These are phyloP conservation scores for Mortierella claussenii DNA, from an alignment of 192 early-diverging fungal genomes.

Conservation along the genomic window DNA sequence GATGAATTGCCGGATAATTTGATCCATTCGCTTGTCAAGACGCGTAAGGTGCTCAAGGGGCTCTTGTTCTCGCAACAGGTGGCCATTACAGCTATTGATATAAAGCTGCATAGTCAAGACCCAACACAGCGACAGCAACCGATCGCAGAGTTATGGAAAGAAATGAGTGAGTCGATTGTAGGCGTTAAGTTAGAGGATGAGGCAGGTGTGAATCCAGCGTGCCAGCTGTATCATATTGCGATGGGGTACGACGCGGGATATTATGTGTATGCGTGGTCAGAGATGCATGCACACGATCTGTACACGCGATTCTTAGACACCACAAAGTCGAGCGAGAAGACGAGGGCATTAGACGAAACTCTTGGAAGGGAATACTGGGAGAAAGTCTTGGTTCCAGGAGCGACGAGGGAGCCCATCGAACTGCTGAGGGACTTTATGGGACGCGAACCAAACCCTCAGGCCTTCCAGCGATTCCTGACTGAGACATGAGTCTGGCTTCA, in stretches of 20 bases:
- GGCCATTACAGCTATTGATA: slow-evolving; percentile 82
- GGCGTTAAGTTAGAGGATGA: slow-evolving; percentile 27
- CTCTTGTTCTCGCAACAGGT: slow-evolving; percentile 80
- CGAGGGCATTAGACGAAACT: slow-evolving; percentile 65
- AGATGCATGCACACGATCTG: slow-evolving; percentile 87
- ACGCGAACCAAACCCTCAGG: slow-evolving; percentile 81
- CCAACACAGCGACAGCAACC: slow-evolving; percentile 44
- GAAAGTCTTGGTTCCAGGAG: slow-evolving; percentile 78
- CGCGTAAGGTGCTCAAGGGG: slow-evolving; percentile 82
- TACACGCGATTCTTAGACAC: slow-evolving; percentile 57
- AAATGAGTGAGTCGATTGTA: slow-evolving; percentile 54
- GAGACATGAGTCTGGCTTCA: too few species aligned
- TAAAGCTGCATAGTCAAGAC: slow-evolving; percentile 75
- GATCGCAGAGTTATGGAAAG: slow-evolving; percentile 54
- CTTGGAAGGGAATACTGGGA: slow-evolving; percentile 80
- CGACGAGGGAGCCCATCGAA: slow-evolving; percentile 77
- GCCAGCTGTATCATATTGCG: slow-evolving; percentile 48
- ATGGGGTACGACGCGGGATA: slow-evolving; percentile 60
- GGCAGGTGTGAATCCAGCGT: slow-evolving; percentile 18
- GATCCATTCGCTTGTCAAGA: slow-evolving; percentile 72
- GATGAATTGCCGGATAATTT: slow-evolving; percentile 78
- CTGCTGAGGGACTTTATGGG: slow-evolving; percentile 80
- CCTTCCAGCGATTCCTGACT: slow-evolving; percentile 74
- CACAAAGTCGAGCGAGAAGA: slow-evolving; percentile 44
- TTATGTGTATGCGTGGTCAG: slow-evolving; percentile 83